Evolutionary conservation across 2,329 filamentous ascomycete species (phyloP).

Genomic region (Botryotinia convoluta): DNA sequence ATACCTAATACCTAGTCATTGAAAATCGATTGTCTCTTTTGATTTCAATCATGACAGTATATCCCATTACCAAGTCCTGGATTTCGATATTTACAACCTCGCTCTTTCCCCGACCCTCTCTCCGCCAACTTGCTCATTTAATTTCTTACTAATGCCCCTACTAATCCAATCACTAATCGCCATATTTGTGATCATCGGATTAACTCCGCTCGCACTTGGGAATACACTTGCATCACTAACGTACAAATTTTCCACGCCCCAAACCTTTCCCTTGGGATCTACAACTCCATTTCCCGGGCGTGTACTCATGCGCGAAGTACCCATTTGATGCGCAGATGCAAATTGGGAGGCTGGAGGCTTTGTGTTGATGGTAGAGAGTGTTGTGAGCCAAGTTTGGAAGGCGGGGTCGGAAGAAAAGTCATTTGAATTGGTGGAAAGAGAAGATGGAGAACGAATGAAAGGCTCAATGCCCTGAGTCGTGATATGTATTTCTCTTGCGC

Average conservation of each 20-base stretch:
- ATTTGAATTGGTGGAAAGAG: not conserved
- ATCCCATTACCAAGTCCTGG: not conserved
- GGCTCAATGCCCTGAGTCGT: slow-evolving; percentile 59
- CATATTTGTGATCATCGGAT: slow-evolving; percentile 80
- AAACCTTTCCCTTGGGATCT: slow-evolving; percentile 57
- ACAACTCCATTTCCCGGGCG: slow-evolving; percentile 53
- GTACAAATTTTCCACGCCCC: slow-evolving; percentile 63
- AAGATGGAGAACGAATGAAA: slow-evolving; percentile 47
- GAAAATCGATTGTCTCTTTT: not conserved
- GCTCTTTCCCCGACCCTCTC: slow-evolving; percentile 12
- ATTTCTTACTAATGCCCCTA: slow-evolving; percentile 51
- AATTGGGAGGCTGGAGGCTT: slow-evolving; percentile 42
- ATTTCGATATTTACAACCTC: slow-evolving; percentile 20
- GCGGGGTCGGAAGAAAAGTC: slow-evolving; percentile 47
- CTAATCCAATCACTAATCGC: slow-evolving; percentile 65
- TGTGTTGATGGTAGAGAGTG: not conserved
- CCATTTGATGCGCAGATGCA: slow-evolving; percentile 78
- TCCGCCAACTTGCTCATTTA: slow-evolving; percentile 31
- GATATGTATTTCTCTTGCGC: slow-evolving; percentile 76
- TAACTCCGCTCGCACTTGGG: slow-evolving; percentile 73
- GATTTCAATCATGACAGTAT: not conserved
- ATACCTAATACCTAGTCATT: not conserved
- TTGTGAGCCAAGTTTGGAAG: slow-evolving; percentile 61
- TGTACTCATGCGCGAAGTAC: slow-evolving; percentile 68
- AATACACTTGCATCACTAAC: slow-evolving; percentile 75